phyloP scores from a whole-genome alignment of 2,329 filamentous ascomycete species.

The Pestalotiopsis sp. region DNA sequence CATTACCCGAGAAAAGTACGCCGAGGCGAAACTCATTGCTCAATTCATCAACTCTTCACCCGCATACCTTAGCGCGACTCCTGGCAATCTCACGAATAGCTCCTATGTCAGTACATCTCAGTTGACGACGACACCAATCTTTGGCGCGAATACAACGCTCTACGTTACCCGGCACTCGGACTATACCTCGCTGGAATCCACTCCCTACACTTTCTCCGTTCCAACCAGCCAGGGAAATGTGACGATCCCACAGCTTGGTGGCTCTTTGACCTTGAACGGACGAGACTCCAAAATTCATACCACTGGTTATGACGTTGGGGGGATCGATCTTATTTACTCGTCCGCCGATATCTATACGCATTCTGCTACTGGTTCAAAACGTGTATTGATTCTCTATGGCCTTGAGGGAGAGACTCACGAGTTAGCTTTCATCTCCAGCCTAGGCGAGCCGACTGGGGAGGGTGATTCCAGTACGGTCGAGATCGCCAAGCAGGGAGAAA shows the following conservation, averaged over 20 bases:
- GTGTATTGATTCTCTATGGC: slow-evolving; percentile 62
- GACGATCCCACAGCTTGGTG: slow-evolving; percentile 60
- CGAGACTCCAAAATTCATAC: slow-evolving; percentile 72
- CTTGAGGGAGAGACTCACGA: slow-evolving; percentile 66
- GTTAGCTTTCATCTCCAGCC: slow-evolving; percentile 45
- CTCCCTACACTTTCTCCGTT: slow-evolving; percentile 65
- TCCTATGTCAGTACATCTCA: slow-evolving; percentile 53
- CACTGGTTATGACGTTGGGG: slow-evolving; percentile 65
- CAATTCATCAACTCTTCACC: slow-evolving; percentile 76
- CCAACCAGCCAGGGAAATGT: slow-evolving; percentile 59
- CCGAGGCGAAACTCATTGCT: slow-evolving; percentile 75
- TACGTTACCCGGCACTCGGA: slow-evolving; percentile 70
- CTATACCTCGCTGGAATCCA: slow-evolving; percentile 60
- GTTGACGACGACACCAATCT: slow-evolving; percentile 64
- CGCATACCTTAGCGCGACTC: slow-evolving; percentile 64
- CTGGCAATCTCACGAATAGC: slow-evolving; percentile 52
- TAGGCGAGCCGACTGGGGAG: slow-evolving; percentile 35
- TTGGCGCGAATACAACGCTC: slow-evolving; percentile 58
- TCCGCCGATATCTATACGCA: slow-evolving; percentile 71
- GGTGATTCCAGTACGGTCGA: slow-evolving; percentile 7
- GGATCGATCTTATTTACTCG: slow-evolving; percentile 63
- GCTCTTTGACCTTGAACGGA: slow-evolving; percentile 58
- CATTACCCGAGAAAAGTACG: slow-evolving; percentile 76
- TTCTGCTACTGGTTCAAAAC: slow-evolving; percentile 49
- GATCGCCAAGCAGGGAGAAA: slow-evolving; percentile 2